Evolutionary conservation across 2,329 filamentous ascomycete genomes (phyloP).

Genomic region (Talaromyces sp.): DNA sequence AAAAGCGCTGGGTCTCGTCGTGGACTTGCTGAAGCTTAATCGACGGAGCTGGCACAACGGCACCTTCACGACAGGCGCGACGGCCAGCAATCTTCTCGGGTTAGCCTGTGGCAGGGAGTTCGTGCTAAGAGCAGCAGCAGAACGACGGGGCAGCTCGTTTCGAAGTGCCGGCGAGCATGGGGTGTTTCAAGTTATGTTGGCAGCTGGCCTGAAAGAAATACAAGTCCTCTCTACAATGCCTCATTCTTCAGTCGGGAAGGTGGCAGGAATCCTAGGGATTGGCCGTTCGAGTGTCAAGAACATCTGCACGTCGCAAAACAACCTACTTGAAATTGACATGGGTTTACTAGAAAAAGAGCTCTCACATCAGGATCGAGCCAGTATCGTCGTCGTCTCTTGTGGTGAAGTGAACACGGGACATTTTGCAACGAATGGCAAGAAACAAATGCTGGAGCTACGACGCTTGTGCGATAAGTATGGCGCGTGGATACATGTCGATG

Average conservation of each 20-base stretch:
- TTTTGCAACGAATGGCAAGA: slow-evolving; percentile 59
- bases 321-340: slow-evolving; percentile 68
- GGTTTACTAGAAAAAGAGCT: slow-evolving; percentile 59
- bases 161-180: slow-evolving; percentile 64
- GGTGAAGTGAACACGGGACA: slow-evolving; percentile 88
- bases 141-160: slow-evolving; percentile 23
- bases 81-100: slow-evolving; percentile 61
- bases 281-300: slow-evolving; percentile 65
- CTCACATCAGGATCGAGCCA: slow-evolving; percentile 50
- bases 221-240: slow-evolving; percentile 75
- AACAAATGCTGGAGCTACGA: slow-evolving; percentile 60
- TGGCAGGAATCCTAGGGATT: slow-evolving; percentile 74
- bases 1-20: slow-evolving; percentile 63
- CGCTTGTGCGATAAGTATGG: slow-evolving; percentile 65
- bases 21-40: slow-evolving; percentile 60
- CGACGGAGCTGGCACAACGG: slow-evolving; percentile 60
- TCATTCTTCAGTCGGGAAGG: slow-evolving; percentile 80
- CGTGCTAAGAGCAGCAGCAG: slow-evolving; percentile 39
- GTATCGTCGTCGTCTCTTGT: slow-evolving; percentile 73
- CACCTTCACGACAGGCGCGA: slow-evolving; percentile 73
- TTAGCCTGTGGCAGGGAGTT: slow-evolving; percentile 66
- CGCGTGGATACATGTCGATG: slow-evolving; percentile 88
- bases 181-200: slow-evolving; percentile 59
- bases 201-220: slow-evolving; percentile 60
- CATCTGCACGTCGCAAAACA: slow-evolving; percentile 37